Evolutionary conservation across 2,329 filamentous ascomycete species (phyloP), one percentile per base, ranked within the genome.

Genomic region (Coniochaeta prunicola): DNA sequence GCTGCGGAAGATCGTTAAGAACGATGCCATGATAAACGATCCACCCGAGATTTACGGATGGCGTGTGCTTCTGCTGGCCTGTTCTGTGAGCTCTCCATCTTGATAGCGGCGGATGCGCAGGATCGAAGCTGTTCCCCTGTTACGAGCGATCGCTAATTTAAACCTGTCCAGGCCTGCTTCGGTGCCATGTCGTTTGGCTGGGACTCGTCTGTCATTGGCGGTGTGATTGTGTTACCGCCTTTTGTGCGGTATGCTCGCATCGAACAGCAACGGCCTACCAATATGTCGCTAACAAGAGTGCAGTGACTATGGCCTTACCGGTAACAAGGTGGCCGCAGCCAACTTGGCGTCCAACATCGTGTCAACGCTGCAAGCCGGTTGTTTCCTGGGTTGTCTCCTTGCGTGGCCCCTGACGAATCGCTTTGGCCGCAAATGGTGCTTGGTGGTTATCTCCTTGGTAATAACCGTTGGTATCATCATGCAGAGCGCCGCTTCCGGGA

Each of bases 21-120:
- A 81, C 69, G 78, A 89, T 66, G 83, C 87, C 58, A 88, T 89
- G 77, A 83, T 78, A 68, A 73, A 76, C 57, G 87, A 90, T 67
- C 87, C 87, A 15, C 77, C 79, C 17, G 83, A 89, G 70, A 84
- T 89, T 60, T 89, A 89, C 70, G 85, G 85, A 66, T 89, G 86
- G 85, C 80, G 86, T 57, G 84, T 88, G 4, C 87, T 86, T 61
- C 74, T 82, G 56, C 73, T 89, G 59, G 85, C 86, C 24, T 83
- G 79, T 62, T 87, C 85, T 53, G 76, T 78, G 64, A 65, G 53
- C 53, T 34, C 4, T 31, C 10, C 28, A 10, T 36, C 53, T 15
- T 19, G 8, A n/a, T 19, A 28, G 15, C 30, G 53, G 17, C 26
- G 26, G 12, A 26, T 55, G 30, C 6, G 53, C 21, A 21, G 17